Evolutionary conservation across 192 early-diverging fungal species (phyloP), one percentile per base, ranked within the genome.

Genomic region (Spizellomyces punctatus): DNA sequence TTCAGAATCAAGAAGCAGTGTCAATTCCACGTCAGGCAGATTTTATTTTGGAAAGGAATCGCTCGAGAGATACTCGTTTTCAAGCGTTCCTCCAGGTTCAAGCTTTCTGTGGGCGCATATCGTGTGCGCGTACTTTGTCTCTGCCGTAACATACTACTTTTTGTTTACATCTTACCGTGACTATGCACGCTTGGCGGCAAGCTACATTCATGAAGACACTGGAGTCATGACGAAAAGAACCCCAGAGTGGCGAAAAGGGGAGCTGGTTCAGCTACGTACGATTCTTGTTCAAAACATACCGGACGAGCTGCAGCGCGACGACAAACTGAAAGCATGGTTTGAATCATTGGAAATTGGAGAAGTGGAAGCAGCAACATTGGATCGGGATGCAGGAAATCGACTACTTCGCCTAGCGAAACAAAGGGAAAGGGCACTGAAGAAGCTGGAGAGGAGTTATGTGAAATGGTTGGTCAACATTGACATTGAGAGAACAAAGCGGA

Each of bases 271-370:
- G 58, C 63, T 79, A 27, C 67, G 84, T 6, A 86, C 84, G 6
- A 73, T 87, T 6, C 21, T 87, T 22, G 78, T 87, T 21, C 74
- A 75, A 57, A 80, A 86, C 63, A 72, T 87, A 47, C 80, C 84
- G 6, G 59, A 45, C 9, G 67, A 73, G 17, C 67, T 87, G 46
- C 74, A 77, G 10, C 78, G 41, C 47, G 80, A 84, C 46, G 58
- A 66, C 6, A 78, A 75, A 42, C 74, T 87, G 48, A 71, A 69
- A 49, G 58, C 41, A 17, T 87, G 80, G 75, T 85, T 85, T 54
- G 71, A 72, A 6, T 48, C 42, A n/a, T 64, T 87, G 17, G 77
- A 69, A 12, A 57, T 87, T 58, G 83, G 85, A 10, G 74, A 76
- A 54, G 76, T 87, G 7, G 75, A 83, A 46, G 67, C 55, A n/a